Evolutionary conservation across 768 basidiomycete genomes (phyloP), one percentile per base, ranked within the genome.

Genomic region (Dioszegia aurantiaca): DNA sequence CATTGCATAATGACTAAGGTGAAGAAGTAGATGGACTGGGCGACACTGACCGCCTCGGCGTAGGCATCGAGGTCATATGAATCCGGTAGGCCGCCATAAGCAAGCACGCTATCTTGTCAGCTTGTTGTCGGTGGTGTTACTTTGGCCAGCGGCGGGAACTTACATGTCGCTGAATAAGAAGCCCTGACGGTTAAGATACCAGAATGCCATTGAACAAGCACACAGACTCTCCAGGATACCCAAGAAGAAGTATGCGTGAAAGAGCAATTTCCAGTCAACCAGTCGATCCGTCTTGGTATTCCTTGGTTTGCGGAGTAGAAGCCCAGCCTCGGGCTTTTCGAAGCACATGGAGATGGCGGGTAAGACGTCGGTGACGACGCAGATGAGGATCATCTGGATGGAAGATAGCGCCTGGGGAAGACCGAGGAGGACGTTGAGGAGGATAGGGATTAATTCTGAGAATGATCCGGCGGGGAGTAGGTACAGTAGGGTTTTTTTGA

Each of bases 221-320:
- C 80, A 80, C 24, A 82, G 69, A 16, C 78, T 79, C 60, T 83
- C 81, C 11, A 81, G 21, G 4, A 83, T 27, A 2, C 82, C 82
- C n/a, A 84, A 62, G 72, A 85, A 84, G 4, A 80, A 76, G 67
- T 85, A 86, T 0, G 84, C 83, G 11, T 86, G 85, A 3, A 81
- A 59, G 66, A 83, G 79, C 55, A 82, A 72, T 56, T 78, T 80
- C 77, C 78, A 77, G 62, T 85, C 79, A 4, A 81, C 83, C 10
- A 86, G 78, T 14, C 82, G 78, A 55, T 86, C 84, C 39, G 77
- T 83, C 65, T 82, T 81, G 21, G 80, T 78, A 58, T 85, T 79
- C 28, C 84, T 79, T 0, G 85, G 84, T 58, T 81, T 81, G 26
- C 84, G 80, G 4, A 77, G 70, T 27, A 86, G 75, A 3, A 86